Evolutionary conservation across 305 asterid species (phyloP), one percentile per base, ranked within the genome.

Genomic region (Ajuga reptans): DNA sequence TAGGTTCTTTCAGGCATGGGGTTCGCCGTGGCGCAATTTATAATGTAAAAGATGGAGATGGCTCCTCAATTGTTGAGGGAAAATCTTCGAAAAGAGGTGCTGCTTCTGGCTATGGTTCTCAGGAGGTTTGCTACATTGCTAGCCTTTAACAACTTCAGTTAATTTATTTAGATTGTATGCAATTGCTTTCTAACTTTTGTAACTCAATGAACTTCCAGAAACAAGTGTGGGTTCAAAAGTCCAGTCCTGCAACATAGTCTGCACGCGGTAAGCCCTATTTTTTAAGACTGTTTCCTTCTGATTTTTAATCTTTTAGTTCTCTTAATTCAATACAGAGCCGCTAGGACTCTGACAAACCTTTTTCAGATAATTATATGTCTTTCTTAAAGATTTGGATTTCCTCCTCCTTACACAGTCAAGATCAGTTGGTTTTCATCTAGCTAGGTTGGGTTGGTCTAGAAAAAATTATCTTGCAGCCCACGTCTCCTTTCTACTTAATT

Each of bases 151-250:
- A 12, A 39, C 24, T 65, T 60, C 27, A 21, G 27, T 21, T 21
- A 21, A 29, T 53, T 74, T 42, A 34, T 42, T 70, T 59, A 8
- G 52, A 51, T 54, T 50, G 49, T 21, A 21, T 21, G 27, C 27
- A 21, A 21, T 62, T 24, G 18, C 16, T 17, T 37, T 16, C 31
- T 59, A 39, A 59, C 39, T 78, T 46, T 72, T 21, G 27, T 21
- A 21, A 21, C 27, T 21, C 27, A 72, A 69, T 46, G 27, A 21
- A 21, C 27, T 77, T 80, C 72, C 94, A 87, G 94, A 87, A 87
- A 74, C 90, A 84, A 79, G 87, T 85, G 74, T 87, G 94, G 94
- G 89, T 87, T 79, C 94, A 87, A 77, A 87, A 87, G 87, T 87
- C 94, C 49, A 74, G 85, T 74, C 80, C 94, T 39, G 91, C 86